Evolutionary conservation across 371 early-diverging fungal species (phyloP), one percentile per base, ranked within the genome.

Genomic region (Zopfochytrium polystomum): DNA sequence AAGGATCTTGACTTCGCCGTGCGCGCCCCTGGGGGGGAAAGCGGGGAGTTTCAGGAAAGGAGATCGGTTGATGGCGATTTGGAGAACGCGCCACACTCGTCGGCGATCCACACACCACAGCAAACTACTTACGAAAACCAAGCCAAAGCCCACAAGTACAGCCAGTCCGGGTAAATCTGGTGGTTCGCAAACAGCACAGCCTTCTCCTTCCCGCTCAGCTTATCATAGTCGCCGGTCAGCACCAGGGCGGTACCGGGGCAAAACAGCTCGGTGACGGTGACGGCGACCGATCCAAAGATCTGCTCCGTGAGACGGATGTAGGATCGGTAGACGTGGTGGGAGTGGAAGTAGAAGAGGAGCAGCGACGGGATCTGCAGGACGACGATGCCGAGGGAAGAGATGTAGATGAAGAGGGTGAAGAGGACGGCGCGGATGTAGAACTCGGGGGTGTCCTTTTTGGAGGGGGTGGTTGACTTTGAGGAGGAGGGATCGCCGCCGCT

Each of bases 1-100:
- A 25, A 74, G 51, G 42, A 74, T 66, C 38, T 68, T 65, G 51
- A 74, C 34, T 55, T 71, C 71, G 38, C 60, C 68, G 47, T 71
- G 68, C 45, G 46, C 38, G 13, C 62, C 55, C 23, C 55, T 60
- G 52, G 7, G 11, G 11, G 34, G 9, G 31, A 6, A 1, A 18
- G 27, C n/a, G 27, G 47, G 25, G 1, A 11, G 30, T 55, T 26
- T 9, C 27, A 6, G 32, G 20, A 47, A 29, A 43, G 52, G 20
- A 22, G 22, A 38, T 35, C 0, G 20, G 34, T 22, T 6, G 27
- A 13, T 27, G 27, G 25, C 3, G 42, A 20, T 23, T 11, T 20
- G 9, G 23, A n/a, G 25, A 44, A 23, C 33, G n/a, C 49, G 9
- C 18, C 18, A 27, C n/a, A 13, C 33, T 30, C n/a, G 30, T 22